Percentiles rank a stretch among this genome's conserved stretches.
These are phyloP conservation scores for Coniochaeta ligniaria DNA, from an alignment of 2,329 filamentous ascomycete species.

Conservation along the genomic window DNA sequence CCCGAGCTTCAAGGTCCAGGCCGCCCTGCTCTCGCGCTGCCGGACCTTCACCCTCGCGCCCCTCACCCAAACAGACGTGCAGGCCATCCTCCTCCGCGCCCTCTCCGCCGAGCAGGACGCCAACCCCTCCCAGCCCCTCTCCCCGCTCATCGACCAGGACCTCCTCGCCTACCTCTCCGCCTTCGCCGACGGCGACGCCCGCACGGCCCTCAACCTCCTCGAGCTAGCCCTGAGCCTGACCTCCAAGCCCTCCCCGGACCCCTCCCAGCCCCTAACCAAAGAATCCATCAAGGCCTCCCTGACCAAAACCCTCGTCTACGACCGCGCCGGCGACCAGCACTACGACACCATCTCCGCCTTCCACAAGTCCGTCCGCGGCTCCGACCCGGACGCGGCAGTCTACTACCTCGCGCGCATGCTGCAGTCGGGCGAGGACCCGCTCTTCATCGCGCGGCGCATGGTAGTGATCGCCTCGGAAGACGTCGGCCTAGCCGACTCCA, in stretches of 20 bases:
- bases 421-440: conserved; percentile 84
- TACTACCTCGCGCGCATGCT: conserved; percentile 97
- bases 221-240: conserved; percentile 81
- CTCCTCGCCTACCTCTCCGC: conserved; percentile 74
- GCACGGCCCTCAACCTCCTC: conserved; percentile 85
- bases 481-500: conserved; percentile 82
- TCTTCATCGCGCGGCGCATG: conserved; percentile 88
- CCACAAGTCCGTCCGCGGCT: conserved; percentile 89
- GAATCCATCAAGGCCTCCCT: conserved; percentile 73
- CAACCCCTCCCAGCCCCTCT: conserved; percentile 20
- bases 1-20: conserved; percentile 87
- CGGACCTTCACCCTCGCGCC: conserved; percentile 82
- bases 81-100: conserved; percentile 69
- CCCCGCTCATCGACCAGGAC: conserved; percentile 64
- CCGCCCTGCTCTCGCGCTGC: conserved; percentile 80
- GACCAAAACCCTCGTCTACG: conserved; percentile 91
- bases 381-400: conserved; percentile 76
- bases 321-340: conserved; percentile 90
- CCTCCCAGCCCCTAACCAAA: conserved; percentile 50
- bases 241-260: conserved; percentile 13
- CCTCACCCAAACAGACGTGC: conserved; percentile 64
- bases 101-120: conserved; percentile 25
- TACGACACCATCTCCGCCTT: conserved; percentile 97
- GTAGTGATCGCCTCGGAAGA: conserved; percentile 95
- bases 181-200: conserved; percentile 87